A percentile compares a stretch with the other conserved stretches of the same genome.
Evolutionary conservation across 169 alveolate genomes (phyloP).

Genomic region (Plasmodium vinckei): DNA sequence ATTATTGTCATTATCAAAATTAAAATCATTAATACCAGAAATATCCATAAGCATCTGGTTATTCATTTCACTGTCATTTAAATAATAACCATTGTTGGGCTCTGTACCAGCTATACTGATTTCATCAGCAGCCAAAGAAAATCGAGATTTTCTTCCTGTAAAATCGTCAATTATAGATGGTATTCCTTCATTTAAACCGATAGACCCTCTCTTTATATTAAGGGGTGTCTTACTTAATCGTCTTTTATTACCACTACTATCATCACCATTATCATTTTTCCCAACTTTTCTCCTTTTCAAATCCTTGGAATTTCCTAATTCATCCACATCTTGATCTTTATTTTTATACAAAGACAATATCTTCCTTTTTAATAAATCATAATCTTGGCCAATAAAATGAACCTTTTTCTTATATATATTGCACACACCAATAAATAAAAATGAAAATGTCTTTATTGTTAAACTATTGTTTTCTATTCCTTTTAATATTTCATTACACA

Average conservation of each 20-base stretch:
- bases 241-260: constrained; percentile 32
- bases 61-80: constrained; percentile 67
- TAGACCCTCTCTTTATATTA: constrained; percentile 71
- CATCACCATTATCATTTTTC: constrained; percentile 47
- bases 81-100: constrained; percentile 23
- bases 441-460: constrained; percentile 68
- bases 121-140: constrained; percentile 70
- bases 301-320: constrained; percentile 37
- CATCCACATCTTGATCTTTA: constrained; percentile 58
- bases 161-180: constrained; percentile 70
- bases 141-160: constrained; percentile 53
- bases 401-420: constrained; percentile 72
- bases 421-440: constrained; percentile 72
- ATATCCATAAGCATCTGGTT: constrained; percentile 62
- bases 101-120: constrained; percentile 69
- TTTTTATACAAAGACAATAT: constrained; percentile 60
- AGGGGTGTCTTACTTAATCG: constrained; percentile 55
- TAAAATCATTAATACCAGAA: constrained; percentile 35
- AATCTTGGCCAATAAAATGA: constrained; percentile 72
- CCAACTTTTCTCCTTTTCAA: constrained; percentile 47
- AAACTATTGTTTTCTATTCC: constrained; percentile 73
- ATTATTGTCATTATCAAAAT: constrained; percentile 34
- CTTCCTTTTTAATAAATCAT: constrained; percentile 74
- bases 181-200: constrained; percentile 41
- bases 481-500: constrained; percentile 53